phyloP scores from a whole-genome alignment of 1,139 yeast species.

The Casaregolazyma lundiana region DNA sequence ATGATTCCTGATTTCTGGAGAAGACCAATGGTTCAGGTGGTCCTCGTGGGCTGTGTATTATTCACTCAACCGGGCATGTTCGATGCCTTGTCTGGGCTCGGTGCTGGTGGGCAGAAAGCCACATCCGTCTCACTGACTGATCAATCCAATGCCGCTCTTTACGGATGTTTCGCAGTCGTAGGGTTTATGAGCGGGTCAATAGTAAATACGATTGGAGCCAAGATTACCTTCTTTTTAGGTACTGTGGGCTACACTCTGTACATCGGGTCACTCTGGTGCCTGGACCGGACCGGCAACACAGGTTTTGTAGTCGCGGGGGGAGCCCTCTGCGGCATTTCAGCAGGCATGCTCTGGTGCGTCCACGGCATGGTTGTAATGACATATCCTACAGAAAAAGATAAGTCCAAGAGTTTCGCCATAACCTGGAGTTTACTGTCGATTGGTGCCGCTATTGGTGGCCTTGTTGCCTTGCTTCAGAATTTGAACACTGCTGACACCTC shows the following conservation, averaged over 20 bases:
- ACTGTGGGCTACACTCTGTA: conserved; percentile 19
- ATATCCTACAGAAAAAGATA: conserved; percentile 19
- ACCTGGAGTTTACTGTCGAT: conserved; percentile 20
- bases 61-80: conserved; percentile 22
- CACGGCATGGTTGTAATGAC: conserved; percentile 21
- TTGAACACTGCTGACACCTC: conserved; percentile 16
- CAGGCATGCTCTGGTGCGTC: conserved; percentile 21
- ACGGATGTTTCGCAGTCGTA: conserved; percentile 19
- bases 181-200: conserved; percentile 19
- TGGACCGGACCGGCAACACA: conserved; percentile 17
- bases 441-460: conserved; percentile 21
- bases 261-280: conserved; percentile 19
- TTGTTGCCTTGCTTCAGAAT: conserved; percentile 18
- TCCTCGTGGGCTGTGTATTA: conserved; percentile 18
- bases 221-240: conserved; percentile 18
- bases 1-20: no score
- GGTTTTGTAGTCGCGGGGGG: conserved; percentile 21
- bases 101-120: conserved; percentile 18
- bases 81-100: conserved; percentile 20
- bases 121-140: conserved; percentile 18
- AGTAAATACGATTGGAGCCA: conserved; percentile 18
- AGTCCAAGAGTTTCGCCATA: conserved; percentile 17
- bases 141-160: conserved; percentile 17
- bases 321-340: conserved; percentile 20
- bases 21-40: conserved; percentile 21